phyloP scores from a whole-genome alignment of 2,329 filamentous ascomycete species.

The Trichoderma atroviride region DNA sequence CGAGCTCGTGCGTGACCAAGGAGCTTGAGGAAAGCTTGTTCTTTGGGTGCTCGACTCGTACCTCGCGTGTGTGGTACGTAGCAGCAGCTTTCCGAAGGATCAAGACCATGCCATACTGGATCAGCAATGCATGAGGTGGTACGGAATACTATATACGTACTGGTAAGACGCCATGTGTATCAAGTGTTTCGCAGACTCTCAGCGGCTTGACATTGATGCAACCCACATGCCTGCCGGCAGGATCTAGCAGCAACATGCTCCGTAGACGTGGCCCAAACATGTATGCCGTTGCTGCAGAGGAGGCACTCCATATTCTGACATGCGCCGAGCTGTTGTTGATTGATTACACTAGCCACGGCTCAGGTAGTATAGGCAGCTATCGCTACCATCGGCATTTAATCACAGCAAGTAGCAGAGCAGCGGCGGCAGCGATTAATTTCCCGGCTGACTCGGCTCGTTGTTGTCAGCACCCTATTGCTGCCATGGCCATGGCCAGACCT shows the following conservation, averaged over 20 bases:
- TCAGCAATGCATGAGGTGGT: constrained; percentile 1
- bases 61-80: neutral
- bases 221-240: constrained; percentile 13
- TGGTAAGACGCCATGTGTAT: constrained; percentile 13
- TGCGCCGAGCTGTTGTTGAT: neutral
- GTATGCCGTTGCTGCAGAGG: neutral
- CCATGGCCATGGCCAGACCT: neutral
- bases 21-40: neutral
- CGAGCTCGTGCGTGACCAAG: neutral
- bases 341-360: constrained; percentile 8
- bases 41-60: neutral
- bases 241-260: neutral
- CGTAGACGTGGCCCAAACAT: neutral
- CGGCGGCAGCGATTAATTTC: neutral
- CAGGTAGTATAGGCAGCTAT: neutral
- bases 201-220: neutral
- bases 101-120: constrained; percentile 1
- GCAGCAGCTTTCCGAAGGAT: constrained; percentile 1
- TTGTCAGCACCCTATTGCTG: constrained; percentile 8
- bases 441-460: constrained; percentile 5
- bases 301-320: neutral
- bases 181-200: neutral
- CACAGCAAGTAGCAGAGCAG: neutral
- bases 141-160: neutral
- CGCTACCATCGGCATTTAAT: neutral